Base-by-base conservation (phyloP, 352 stramenopile species). In the Pythium phragmiticola region DNA sequence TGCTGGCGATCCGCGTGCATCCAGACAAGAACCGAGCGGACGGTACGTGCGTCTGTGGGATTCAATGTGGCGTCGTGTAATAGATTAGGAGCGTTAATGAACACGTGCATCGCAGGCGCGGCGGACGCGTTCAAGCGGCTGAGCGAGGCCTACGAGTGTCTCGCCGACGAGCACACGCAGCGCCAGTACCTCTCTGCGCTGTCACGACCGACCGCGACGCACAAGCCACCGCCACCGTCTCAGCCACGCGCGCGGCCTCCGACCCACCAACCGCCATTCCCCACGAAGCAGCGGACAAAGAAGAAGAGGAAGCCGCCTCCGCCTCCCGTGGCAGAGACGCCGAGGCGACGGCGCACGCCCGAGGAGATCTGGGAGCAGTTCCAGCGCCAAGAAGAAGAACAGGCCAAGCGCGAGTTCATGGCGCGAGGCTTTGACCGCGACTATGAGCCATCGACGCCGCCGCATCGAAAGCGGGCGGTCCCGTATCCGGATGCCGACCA, bases 51-150 rank as follows among this genome's bases (percentile, higher is more conserved):
- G 37, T 42, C 3, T 42, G 14, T 42, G 9, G 37, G 37, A 42
- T 42, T 30, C 26, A 30, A 42, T 42, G 37, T 42, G 37, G 37
- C 14, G 2, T 30, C 26, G 26, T 30, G 26, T 30, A 16, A 42
- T 42, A 42, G 37, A 13, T 6, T 42, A 12, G 9, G 2, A 42
- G 7, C 2, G 36, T 4, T 47, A n/a, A 6, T 46, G 41, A 46
- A 17, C 6, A 16, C 9, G 9, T 54, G 36, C 48, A 39, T 19
- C 36, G 30, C 43, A 94, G 85, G 71, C 43, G 85, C 85, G 0
- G 85, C 87, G 36, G 77, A 82, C 12, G 83, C 83, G 5, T 94
- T 94, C 72, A 90, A 92, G 69, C 82, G 82, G 7, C 59, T 94
- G 33, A 88, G 82, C 50, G 70, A 82, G 34, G 83, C 85, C 3